Base-by-base conservation (phyloP, 306 rosid genomes). In the Sicyos baderoa region DNA sequence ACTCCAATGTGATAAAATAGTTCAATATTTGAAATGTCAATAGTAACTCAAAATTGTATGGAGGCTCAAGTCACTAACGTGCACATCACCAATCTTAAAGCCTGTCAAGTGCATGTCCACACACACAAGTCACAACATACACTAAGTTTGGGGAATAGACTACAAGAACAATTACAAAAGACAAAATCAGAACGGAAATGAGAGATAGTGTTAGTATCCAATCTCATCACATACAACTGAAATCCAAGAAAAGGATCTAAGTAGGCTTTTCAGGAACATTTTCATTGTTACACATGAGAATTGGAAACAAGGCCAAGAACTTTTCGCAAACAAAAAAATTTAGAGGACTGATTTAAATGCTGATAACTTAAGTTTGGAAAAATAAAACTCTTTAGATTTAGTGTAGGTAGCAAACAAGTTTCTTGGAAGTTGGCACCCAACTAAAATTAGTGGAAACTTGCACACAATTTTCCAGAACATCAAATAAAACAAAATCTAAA, bases 11-110 rank as follows among this genome's bases (percentile, higher is more conserved):
- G 44, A 37, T 37, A 37, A 37, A 37, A 37, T 37, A 37, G 44
- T 37, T 37, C 44, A 37, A 37, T 37, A 37, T 37, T 37, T 27
- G 27, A 16, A 58, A 59, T 10, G 11, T 32, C 66, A 60, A 60
- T 29, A 60, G 19, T 7, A 27, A 58, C 64, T 58, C 44, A 59
- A 59, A 29, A n/a, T n/a, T 57, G 9, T 8, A 16, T 16, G 44
- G 66, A 29, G 45, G 45, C 66, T 29, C 22, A 18, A 59, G 45
- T 29, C 13, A 6, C 45, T 7, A 25, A 25, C 44, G 29, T 25
- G 65, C 65, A 15, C 45, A 59, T 59, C 21, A 29, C 12, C 65
- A 59, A 59, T 59, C 65, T 32, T 19, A 59, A 59, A 59, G 66
- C 66, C 21, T 59, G 66, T 9, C 22, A 59, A 58, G 47, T 59